phyloP scores from a whole-genome alignment of 352 stramenopile species.

The Phytopythium delawarense region DNA sequence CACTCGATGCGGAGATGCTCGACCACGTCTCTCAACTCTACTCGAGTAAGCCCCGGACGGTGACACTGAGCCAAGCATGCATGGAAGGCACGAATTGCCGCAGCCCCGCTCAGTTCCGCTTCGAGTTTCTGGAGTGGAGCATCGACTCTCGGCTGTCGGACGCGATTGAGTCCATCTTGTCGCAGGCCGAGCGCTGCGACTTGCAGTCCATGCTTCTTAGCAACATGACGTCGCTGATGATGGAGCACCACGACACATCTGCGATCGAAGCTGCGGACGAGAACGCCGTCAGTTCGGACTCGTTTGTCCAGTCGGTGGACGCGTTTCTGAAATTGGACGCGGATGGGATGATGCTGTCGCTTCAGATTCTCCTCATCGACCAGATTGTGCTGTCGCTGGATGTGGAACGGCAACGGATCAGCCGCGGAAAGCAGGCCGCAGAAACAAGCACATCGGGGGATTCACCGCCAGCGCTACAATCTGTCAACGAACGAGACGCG shows the following conservation, averaged over 20 bases:
- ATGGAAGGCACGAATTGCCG: constrained; percentile 68
- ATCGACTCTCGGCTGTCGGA: constrained; percentile 68
- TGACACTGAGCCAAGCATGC: constrained; percentile 70
- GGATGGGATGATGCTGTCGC: constrained; percentile 62
- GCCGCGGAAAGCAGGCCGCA: constrained; percentile 20
- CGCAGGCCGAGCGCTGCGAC: constrained; percentile 65
- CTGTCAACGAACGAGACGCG: constrained; percentile 14
- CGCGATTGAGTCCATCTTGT: constrained; percentile 57
- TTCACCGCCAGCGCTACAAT: background rate
- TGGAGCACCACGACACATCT: constrained; percentile 23
- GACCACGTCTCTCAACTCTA: constrained; percentile 77
- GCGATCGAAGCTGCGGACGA: background rate
- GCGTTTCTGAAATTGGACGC: constrained; percentile 64
- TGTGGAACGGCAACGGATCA: constrained; percentile 46
- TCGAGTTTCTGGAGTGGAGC: constrained; percentile 84
- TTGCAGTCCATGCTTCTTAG: constrained; percentile 64
- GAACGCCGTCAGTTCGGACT: background rate
- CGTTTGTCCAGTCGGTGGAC: constrained; percentile 27
- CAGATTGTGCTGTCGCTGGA: constrained; percentile 62
- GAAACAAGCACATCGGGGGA: constrained; percentile 4
- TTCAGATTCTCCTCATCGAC: constrained; percentile 83
- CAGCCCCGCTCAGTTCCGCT: constrained; percentile 58
- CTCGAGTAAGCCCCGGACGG: constrained; percentile 58
- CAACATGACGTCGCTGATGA: constrained; percentile 40
- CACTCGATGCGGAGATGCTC: constrained; percentile 69